Conservation (phyloP, 148 eudicot genomes). For the Vaccinium myrtillus region DNA sequence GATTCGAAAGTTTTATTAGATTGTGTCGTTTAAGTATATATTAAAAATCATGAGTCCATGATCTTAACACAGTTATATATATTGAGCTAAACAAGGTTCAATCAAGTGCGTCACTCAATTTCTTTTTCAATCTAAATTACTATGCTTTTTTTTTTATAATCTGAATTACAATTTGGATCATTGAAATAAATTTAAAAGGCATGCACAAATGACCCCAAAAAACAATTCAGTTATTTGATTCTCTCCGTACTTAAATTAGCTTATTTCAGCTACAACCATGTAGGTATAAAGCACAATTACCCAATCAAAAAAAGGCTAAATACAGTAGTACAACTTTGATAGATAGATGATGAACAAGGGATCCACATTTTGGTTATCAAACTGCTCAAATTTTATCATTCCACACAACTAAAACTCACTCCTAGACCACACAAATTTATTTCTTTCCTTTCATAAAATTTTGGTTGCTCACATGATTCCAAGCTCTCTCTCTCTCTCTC, state of each 20-base stretch:
- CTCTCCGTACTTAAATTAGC: neutral
- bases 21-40: too few species aligned
- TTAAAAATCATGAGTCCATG: neutral
- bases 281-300: neutral
- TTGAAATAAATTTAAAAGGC: neutral
- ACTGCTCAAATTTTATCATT: neutral
- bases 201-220: neutral
- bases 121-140: neutral
- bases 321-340: neutral
- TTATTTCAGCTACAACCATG: neutral
- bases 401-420: neutral
- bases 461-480: neutral
- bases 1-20: neutral
- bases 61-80: neutral
- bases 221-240: too few species aligned
- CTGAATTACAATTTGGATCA: neutral
- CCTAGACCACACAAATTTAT: slow-evolving; percentile 6
- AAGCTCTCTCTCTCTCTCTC: neutral
- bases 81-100: neutral
- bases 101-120: neutral
- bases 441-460: neutral
- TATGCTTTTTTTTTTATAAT: too few species aligned
- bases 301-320: neutral
- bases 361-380: slow-evolving; percentile 6
- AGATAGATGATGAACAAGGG: neutral